phyloP scores from a whole-genome alignment of 2,329 filamentous ascomycete genomes.

The Onygenales sp. region DNA sequence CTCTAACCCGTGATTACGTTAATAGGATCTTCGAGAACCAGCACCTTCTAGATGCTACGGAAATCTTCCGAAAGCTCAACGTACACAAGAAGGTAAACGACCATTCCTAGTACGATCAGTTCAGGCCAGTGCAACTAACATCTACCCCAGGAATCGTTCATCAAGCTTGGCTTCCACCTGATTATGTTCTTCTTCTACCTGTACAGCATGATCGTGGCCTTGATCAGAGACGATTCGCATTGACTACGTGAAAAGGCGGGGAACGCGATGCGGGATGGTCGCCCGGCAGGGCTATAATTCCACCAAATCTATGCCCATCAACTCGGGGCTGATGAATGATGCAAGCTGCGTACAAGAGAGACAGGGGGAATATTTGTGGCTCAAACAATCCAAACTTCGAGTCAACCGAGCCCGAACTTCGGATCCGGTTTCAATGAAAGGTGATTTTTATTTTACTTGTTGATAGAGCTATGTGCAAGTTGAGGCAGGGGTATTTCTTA shows the following conservation, averaged over 20 bases:
- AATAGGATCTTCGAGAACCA: slow-evolving; percentile 90
- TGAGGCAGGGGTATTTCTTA: neutral
- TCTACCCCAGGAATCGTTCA: slow-evolving; percentile 74
- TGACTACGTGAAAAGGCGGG: slow-evolving; percentile 38
- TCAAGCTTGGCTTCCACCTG: slow-evolving; percentile 97
- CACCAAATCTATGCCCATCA: neutral
- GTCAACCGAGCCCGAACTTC: no score
- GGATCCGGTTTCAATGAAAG: no score
- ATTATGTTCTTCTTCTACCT: slow-evolving; percentile 99
- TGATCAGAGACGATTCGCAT: slow-evolving; percentile 89
- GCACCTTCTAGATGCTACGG: slow-evolving; percentile 91
- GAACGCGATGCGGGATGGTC: slow-evolving; percentile 3
- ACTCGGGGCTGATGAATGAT: neutral
- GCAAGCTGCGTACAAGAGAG: neutral
- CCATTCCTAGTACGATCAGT: neutral
- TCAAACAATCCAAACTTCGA: neutral
- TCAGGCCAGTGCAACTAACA: neutral
- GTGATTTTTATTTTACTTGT: neutral
- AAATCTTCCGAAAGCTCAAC: slow-evolving; percentile 98
- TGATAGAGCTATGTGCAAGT: slow-evolving; percentile 1
- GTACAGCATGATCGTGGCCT: slow-evolving; percentile 94
- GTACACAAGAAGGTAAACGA: slow-evolving; percentile 85
- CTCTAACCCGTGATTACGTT: neutral
- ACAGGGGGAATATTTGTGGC: neutral
- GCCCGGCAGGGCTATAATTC: neutral